Evolutionary conservation across 2,329 filamentous ascomycete genomes (phyloP).

Genomic region (Epicoccum nigrum): DNA sequence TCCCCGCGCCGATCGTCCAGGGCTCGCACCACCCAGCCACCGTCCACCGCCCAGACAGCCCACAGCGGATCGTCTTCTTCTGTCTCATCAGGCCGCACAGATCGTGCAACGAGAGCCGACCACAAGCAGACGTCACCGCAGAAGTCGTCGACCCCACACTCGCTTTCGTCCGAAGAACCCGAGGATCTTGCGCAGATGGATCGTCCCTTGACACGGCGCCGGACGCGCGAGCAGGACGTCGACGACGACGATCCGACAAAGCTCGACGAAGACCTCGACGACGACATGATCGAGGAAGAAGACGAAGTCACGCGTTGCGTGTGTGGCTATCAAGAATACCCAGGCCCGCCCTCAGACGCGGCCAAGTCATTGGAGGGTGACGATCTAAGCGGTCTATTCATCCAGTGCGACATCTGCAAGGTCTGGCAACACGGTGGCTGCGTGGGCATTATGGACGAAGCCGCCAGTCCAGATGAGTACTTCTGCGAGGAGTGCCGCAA

Average conservation of each 20-base stretch:
- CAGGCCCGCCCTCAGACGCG: constrained; percentile 72
- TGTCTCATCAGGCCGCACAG: constrained; percentile 72
- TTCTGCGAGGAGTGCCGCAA: constrained; percentile 95
- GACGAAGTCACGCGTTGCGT: constrained; percentile 96
- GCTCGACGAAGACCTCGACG: constrained; percentile 63
- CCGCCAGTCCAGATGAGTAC: constrained; percentile 92
- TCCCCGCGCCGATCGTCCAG: constrained; percentile 89
- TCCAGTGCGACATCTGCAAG: constrained; percentile 96
- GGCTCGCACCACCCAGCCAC: constrained; percentile 77
- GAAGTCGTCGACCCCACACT: constrained; percentile 76
- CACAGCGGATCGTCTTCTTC: constrained; percentile 79
- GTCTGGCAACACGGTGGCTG: constrained; percentile 99
- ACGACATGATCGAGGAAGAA: constrained; percentile 69
- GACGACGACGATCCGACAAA: constrained; percentile 56
- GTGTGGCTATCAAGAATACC: constrained; percentile 93
- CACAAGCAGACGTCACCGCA: constrained; percentile 74
- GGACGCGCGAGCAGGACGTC: constrained; percentile 76
- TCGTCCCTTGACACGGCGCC: constrained; percentile 73
- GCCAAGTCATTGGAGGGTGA: constrained; percentile 62
- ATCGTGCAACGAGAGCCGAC: constrained; percentile 74
- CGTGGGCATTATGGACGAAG: constrained; percentile 94
- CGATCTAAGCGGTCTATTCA: constrained; percentile 92
- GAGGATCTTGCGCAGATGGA: constrained; percentile 68
- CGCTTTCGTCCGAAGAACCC: constrained; percentile 71
- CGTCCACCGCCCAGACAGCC: constrained; percentile 68